Conservation (phyloP, 139 green algal genomes). For the Volvox reticuliferus region DNA sequence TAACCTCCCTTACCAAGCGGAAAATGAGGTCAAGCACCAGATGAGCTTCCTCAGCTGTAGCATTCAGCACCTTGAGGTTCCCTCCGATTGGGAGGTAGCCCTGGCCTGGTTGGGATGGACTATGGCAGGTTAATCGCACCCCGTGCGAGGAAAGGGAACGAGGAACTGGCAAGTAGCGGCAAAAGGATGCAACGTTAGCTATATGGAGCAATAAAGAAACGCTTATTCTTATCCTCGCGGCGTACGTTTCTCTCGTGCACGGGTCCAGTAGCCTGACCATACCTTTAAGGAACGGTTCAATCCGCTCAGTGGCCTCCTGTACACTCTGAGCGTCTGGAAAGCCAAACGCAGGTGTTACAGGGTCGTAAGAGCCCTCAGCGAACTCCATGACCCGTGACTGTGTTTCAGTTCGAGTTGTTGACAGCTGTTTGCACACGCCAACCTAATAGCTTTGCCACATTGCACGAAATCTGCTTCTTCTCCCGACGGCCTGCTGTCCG, state of each 20-base stretch:
- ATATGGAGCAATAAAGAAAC: too few species aligned
- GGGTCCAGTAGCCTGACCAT: neutral
- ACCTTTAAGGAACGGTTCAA: constrained; percentile 35
- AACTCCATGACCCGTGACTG: neutral
- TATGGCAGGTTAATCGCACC: too few species aligned
- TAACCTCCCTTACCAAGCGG: neutral
- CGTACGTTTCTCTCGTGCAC: too few species aligned
- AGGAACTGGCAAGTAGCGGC: too few species aligned
- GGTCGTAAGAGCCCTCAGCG: neutral
- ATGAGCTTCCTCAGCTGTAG: neutral
- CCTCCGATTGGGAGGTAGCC: constrained; percentile 6
- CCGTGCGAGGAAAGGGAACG: too few species aligned
- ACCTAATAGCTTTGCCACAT: too few species aligned
- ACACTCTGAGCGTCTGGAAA: neutral
- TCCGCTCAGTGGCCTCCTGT: neutral
- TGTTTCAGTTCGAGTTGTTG: neutral
- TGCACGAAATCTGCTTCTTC: too few species aligned
- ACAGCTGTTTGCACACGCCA: neutral
- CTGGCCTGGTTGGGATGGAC: neutral
- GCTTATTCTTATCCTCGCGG: too few species aligned
- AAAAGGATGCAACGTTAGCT: too few species aligned
- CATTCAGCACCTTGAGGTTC: neutral
- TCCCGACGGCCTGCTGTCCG: too few species aligned
- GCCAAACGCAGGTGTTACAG: neutral
- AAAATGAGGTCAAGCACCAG: constrained; percentile 14